Evolutionary conservation across 2,329 filamentous ascomycete genomes (phyloP).

Genomic region (Phyllosticta citrichinensis): DNA sequence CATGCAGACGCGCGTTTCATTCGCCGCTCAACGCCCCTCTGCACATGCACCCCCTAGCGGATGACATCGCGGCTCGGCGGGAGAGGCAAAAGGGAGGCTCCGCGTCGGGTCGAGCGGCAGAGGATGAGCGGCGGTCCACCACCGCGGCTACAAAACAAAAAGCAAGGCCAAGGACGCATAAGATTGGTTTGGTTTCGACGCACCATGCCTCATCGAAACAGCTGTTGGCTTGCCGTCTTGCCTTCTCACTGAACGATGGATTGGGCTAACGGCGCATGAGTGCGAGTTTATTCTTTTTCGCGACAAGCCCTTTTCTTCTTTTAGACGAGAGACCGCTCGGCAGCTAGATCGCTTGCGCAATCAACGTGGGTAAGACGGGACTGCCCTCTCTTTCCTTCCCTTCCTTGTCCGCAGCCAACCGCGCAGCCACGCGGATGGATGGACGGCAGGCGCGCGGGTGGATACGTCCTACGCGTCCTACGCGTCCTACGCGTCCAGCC

Average conservation of each 20-base stretch:
- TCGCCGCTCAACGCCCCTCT: too few relatives aligned
- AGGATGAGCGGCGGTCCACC: neutral
- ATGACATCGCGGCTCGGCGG: neutral
- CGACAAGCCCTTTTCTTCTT: too few relatives aligned
- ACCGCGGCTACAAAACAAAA: neutral
- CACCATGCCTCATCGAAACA: too few relatives aligned
- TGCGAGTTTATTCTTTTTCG: too few relatives aligned
- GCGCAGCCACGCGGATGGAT: neutral
- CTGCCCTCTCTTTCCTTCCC: neutral
- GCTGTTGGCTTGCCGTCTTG: too few relatives aligned
- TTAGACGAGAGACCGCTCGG: too few relatives aligned
- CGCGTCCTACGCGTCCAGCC: neutral
- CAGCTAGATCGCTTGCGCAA: neutral
- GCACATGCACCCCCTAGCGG: too few relatives aligned
- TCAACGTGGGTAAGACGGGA: neutral
- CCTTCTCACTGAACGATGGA: too few relatives aligned
- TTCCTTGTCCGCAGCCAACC: neutral
- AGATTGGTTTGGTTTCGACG: too few relatives aligned
- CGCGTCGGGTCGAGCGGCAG: neutral
- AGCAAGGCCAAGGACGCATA: neutral
- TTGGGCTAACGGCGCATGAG: too few relatives aligned
- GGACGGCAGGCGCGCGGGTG: neutral
- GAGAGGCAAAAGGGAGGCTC: neutral
- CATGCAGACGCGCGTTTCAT: neutral
- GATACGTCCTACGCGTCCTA: neutral